These are phyloP conservation scores for Dactylellina haptotyla DNA, from an alignment of 2,329 filamentous ascomycete species.

Conservation along the genomic window DNA sequence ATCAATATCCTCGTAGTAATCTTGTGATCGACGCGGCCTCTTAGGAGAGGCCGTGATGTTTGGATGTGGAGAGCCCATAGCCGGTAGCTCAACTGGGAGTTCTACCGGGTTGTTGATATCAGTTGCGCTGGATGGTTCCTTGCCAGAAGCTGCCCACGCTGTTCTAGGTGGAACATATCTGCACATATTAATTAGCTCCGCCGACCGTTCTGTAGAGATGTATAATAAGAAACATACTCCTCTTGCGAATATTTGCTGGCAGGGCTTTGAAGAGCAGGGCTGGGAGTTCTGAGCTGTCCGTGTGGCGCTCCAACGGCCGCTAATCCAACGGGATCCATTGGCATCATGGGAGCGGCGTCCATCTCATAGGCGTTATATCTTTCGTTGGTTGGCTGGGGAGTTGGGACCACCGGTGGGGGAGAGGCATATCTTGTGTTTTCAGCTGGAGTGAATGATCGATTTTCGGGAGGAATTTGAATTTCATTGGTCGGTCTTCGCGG, in stretches of 20 bases:
- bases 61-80: constrained; percentile 16
- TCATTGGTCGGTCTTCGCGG: constrained; percentile 47
- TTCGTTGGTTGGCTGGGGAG: constrained; percentile 10
- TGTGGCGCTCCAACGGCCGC: constrained; percentile 22
- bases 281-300: constrained; percentile 32
- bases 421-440: constrained; percentile 51
- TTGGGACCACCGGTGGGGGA: constrained; percentile 13
- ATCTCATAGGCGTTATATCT: constrained; percentile 47
- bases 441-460: constrained; percentile 22
- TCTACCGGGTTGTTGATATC: constrained; percentile 42
- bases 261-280: constrained; percentile 46
- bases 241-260: constrained; percentile 52
- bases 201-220: neutral
- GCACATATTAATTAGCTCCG: constrained; percentile 16
- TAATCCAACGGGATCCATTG: constrained; percentile 23
- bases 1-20: constrained; percentile 94
- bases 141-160: constrained; percentile 53
- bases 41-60: constrained; percentile 30
- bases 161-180: constrained; percentile 57
- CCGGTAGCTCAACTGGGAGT: constrained; percentile 57
- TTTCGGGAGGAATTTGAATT: constrained; percentile 32
- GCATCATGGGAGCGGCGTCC: constrained; percentile 48
- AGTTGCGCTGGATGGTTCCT: neutral
- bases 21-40: constrained; percentile 56
- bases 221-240: constrained; percentile 29